A percentile compares a stretch with the other conserved stretches of the same genome.
phyloP scores from a whole-genome alignment of 108 stramenopile species.

The Discostella pseudostelligera region DNA sequence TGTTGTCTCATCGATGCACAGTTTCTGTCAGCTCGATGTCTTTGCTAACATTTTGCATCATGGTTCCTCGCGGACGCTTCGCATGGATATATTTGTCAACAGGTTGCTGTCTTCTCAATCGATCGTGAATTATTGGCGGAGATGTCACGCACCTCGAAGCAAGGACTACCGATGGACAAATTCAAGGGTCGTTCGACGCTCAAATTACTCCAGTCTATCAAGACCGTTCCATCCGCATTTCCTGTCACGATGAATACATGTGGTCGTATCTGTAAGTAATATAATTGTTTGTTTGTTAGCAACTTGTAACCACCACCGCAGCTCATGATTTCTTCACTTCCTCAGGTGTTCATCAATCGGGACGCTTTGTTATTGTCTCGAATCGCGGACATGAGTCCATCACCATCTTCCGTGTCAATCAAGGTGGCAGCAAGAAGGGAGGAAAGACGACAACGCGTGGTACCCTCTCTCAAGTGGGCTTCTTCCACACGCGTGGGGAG shows the following conservation, averaged over 20 bases:
- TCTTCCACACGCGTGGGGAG: slow-evolving; percentile 92
- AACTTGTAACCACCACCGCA: not conserved
- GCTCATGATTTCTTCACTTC: too few species aligned
- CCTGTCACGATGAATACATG: slow-evolving; percentile 91
- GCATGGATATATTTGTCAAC: slow-evolving; percentile 12
- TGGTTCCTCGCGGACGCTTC: not conserved
- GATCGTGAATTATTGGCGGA: slow-evolving; percentile 69
- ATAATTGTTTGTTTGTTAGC: not conserved
- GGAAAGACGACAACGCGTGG: slow-evolving; percentile 62
- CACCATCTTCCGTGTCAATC: slow-evolving; percentile 79
- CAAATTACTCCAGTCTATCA: slow-evolving; percentile 83
- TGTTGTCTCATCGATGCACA: not conserved
- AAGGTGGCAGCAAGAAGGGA: slow-evolving; percentile 37
- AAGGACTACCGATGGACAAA: slow-evolving; percentile 62
- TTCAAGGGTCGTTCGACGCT: slow-evolving; percentile 80
- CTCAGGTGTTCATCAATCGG: slow-evolving; percentile 76
- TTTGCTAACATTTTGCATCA: slow-evolving; percentile 2
- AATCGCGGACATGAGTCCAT: slow-evolving; percentile 96
- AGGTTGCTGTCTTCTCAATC: slow-evolving; percentile 86
- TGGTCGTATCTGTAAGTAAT: slow-evolving; percentile 72
- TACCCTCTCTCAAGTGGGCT: slow-evolving; percentile 73
- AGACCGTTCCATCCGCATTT: slow-evolving; percentile 88
- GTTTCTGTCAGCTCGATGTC: not conserved
- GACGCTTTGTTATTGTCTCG: slow-evolving; percentile 87
- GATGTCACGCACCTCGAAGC: slow-evolving; percentile 58